Evolutionary conservation across 2,329 filamentous ascomycete species (phyloP), one percentile per base, ranked within the genome.

Genomic region (Ophiostoma quercus): DNA sequence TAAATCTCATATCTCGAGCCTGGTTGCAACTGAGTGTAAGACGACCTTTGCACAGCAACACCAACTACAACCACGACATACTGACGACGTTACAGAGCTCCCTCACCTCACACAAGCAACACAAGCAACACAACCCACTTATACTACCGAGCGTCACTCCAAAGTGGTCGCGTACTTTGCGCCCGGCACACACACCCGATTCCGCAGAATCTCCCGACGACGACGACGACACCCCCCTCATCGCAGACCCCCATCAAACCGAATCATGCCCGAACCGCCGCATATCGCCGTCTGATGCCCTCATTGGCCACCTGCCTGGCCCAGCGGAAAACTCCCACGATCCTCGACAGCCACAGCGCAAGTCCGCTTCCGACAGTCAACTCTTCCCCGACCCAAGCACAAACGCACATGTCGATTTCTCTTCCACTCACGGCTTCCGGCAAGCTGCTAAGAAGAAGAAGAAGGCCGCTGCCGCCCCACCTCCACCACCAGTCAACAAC

Each of bases 401-500:
- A 74, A 76, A 79, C 54, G 75, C 79, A 25, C 78, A 80, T 39
- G 79, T 91, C 67, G 88, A 91, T 75, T 86, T 90, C 71, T 80
- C 80, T 29, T 85, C 82, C 34, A 78, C 83, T 68, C 80, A 85
- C 60, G 84, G 82, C 67, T 86, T 82, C 78, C 80, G 82, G 68
- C 83, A 89, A 75, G 83, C 82, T 2, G 83, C 84, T 73, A 86
- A 85, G 77, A 87, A 84, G 77, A 90, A 89, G 41, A 82, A 83
- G 72, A 77, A 80, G 39, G 79, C 32, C n/a, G 8, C 8, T n/a
- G 12, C 19, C n/a, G n/a, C 22, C 5, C 39, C 37, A 32, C 39
- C 39, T 19, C 65, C 22, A 3, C 65, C 65, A 9, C 65, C 57
- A 12, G 34, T 25, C 81, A 82, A 83, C 22, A 82, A 82, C 41